Percentiles rank a stretch among this genome's conserved stretches.
These are phyloP conservation scores for Colletotrichum navitas DNA, from an alignment of 2,329 filamentous ascomycete species.

Conservation along the genomic window DNA sequence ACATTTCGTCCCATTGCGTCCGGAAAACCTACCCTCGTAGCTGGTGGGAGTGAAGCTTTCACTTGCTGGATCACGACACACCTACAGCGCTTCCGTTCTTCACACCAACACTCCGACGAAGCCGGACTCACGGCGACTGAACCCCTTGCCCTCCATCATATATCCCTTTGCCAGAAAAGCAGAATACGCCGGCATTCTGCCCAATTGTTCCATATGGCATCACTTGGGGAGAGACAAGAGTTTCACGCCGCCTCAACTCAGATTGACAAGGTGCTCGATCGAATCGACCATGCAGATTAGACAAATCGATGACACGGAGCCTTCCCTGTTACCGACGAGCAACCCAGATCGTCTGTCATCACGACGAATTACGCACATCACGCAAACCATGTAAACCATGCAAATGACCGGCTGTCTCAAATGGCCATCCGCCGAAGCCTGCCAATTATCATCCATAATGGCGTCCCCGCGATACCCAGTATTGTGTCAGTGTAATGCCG, in stretches of 20 bases:
- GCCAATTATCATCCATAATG: conserved; percentile 16
- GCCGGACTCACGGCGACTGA: conserved; percentile 20
- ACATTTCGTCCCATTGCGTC: conserved; percentile 36
- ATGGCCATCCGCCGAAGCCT: not conserved
- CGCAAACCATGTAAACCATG: not conserved
- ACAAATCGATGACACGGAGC: conserved; percentile 21
- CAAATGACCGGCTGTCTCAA: conserved; percentile 4
- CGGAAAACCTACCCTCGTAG: conserved; percentile 7
- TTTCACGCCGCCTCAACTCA: conserved; percentile 3
- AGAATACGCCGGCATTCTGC: not conserved
- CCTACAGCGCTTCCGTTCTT: not conserved
- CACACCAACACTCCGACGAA: conserved; percentile 6
- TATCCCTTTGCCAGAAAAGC: not conserved
- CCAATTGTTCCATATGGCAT: not conserved
- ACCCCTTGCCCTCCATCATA: conserved; percentile 2
- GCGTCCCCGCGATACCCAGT: not conserved
- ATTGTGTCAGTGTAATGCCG: conserved; percentile 25
- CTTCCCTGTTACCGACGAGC: conserved; percentile 16
- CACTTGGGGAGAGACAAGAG: not conserved
- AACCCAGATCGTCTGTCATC: conserved; percentile 13
- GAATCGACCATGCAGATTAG: not conserved
- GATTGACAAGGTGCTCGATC: conserved; percentile 19
- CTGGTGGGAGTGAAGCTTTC: conserved; percentile 3
- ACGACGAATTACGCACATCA: not conserved
- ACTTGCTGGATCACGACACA: conserved; percentile 6